These are phyloP conservation scores for Butyriboletus loyo DNA, from an alignment of 768 basidiomycete genomes.

Conservation along the genomic window DNA sequence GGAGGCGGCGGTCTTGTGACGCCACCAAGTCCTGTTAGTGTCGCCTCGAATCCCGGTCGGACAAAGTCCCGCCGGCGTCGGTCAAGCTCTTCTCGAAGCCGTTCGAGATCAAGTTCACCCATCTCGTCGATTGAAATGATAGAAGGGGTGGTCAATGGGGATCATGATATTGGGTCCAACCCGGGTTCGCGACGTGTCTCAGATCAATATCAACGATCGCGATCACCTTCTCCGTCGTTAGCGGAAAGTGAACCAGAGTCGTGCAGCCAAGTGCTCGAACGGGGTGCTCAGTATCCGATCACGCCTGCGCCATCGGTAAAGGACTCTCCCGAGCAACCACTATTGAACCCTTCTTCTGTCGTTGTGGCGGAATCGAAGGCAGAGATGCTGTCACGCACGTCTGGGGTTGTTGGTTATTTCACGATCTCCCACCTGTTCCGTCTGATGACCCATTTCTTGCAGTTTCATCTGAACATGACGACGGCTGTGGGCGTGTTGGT, in stretches of 20 bases:
- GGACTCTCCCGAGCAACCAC: slow-evolving; percentile 26
- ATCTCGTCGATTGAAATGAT: slow-evolving; percentile 34
- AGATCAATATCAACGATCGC: slow-evolving; percentile 22
- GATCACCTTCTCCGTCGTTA: slow-evolving; percentile 31
- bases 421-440: slow-evolving; percentile 4
- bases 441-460: slow-evolving; percentile 25
- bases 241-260: slow-evolving; percentile 30
- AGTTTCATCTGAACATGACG: slow-evolving; percentile 34
- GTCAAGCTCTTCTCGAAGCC: slow-evolving; percentile 40
- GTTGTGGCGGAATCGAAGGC: slow-evolving; percentile 13
- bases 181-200: slow-evolving; percentile 25
- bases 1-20: slow-evolving; percentile 58
- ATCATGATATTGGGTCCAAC: slow-evolving; percentile 15
- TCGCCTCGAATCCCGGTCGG: slow-evolving; percentile 57
- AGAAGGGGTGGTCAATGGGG: slow-evolving; percentile 24
- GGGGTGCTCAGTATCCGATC: slow-evolving; percentile 25
- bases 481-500: slow-evolving; percentile 65
- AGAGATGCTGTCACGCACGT: slow-evolving; percentile 16
- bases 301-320: slow-evolving; percentile 32
- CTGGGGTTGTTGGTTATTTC: slow-evolving; percentile 31
- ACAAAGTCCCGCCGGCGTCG: slow-evolving; percentile 42
- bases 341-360: slow-evolving; percentile 6
- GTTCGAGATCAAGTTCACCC: slow-evolving; percentile 35
- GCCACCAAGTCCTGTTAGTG: slow-evolving; percentile 72
- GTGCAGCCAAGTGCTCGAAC: slow-evolving; percentile 17